Evolutionary conservation across 2,329 filamentous ascomycete genomes (phyloP).

Genomic region (Colletotrichum brevisporum): DNA sequence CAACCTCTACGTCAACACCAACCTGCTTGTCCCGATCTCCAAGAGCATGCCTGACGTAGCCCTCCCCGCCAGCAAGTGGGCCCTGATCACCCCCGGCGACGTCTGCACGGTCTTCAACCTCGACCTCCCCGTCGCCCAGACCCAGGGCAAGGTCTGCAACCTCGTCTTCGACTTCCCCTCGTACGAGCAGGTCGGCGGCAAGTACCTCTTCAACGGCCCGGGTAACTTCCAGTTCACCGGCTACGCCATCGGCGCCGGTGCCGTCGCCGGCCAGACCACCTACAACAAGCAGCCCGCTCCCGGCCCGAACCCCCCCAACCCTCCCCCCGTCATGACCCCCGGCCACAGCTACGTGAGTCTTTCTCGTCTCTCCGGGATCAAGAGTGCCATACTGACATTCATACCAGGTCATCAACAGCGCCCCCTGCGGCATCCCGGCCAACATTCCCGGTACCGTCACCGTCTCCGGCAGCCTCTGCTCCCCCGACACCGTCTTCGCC

Average conservation of each 20-base stretch:
- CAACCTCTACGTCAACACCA: conserved; percentile 22
- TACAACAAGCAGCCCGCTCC: conserved; percentile 33
- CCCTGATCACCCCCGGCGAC: conserved; percentile 20
- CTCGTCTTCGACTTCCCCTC: conserved; percentile 36
- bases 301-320: conserved; percentile 35
- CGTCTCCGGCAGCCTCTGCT: conserved; percentile 34
- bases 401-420: conserved; percentile 31
- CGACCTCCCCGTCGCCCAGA: conserved; percentile 27
- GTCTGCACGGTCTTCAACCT: conserved; percentile 40
- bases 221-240: conserved; percentile 35
- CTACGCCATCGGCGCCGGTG: conserved; percentile 33
- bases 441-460: conserved; percentile 20
- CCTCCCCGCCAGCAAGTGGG: conserved; percentile 23
- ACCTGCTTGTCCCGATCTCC: conserved; percentile 30
- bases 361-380: not conserved
- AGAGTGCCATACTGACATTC: not conserved
- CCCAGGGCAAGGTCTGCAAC: conserved; percentile 38
- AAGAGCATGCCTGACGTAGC: conserved; percentile 23
- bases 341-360: conserved; percentile 33
- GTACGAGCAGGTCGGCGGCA: conserved; percentile 5
- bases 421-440: conserved; percentile 32
- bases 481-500: conserved; percentile 24
- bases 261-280: conserved; percentile 33
- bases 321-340: conserved; percentile 30
- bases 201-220: conserved; percentile 28